Conservation (phyloP, 441 rosid species). For the Hura crepitans region DNA sequence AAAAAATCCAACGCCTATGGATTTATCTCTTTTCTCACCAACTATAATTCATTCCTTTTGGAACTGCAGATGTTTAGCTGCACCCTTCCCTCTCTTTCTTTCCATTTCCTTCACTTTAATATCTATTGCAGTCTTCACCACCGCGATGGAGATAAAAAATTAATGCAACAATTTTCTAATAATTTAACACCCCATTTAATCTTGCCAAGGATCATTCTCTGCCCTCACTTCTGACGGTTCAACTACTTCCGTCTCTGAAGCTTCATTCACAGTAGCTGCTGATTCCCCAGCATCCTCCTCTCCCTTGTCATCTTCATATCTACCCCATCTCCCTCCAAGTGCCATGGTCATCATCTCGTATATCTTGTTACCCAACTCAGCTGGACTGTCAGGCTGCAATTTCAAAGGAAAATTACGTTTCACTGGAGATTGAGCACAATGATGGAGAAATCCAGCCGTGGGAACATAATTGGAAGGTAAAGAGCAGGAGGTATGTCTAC, state of each 20-base stretch:
- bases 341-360: constrained; percentile 99
- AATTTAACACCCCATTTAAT: constrained; percentile 23
- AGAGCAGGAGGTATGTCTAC: not conserved
- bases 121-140: not conserved
- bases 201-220: constrained; percentile 89
- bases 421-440: not conserved
- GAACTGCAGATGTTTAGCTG: not conserved
- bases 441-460: not conserved
- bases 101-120: not conserved
- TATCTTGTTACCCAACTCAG: constrained; percentile 87
- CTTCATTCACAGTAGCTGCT: constrained; percentile 20
- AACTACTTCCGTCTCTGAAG: constrained; percentile 51
- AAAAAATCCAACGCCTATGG: no score
- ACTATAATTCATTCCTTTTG: no score
- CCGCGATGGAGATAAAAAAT: not conserved
- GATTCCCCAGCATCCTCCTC: constrained; percentile 32
- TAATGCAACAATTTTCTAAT: constrained; percentile 7
- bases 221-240: constrained; percentile 92
- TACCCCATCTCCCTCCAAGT: constrained; percentile 96
- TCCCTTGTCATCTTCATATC: constrained; percentile 45
- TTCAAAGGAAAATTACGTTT: not conserved
- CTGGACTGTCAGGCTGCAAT: constrained; percentile 91
- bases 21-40: not conserved
- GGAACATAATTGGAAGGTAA: no score
- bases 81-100: not conserved